Percentiles rank a stretch among this genome's conserved stretches.
Conservation (phyloP, 768 basidiomycete genomes). For the Lyophyllum decastes region DNA sequence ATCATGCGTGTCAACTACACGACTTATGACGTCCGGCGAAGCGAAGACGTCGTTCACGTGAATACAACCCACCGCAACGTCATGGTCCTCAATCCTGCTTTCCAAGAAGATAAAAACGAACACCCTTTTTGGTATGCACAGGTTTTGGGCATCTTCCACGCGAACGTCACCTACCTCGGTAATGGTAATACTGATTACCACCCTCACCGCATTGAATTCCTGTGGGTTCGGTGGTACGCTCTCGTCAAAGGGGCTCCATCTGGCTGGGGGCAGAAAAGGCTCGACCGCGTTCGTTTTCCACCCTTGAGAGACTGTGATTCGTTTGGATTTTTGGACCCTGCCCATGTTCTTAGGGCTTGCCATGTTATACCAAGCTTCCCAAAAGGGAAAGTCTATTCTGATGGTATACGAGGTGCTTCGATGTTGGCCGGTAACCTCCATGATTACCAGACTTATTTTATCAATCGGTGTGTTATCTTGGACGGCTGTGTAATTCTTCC, state of each 20-base stretch:
- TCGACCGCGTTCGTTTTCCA: slow-evolving; percentile 23
- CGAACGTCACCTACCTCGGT: slow-evolving; percentile 18
- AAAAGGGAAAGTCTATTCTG: not conserved
- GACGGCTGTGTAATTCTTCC: too few species aligned
- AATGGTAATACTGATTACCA: not conserved
- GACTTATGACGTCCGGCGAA: slow-evolving; percentile 26
- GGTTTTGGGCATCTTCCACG: slow-evolving; percentile 29
- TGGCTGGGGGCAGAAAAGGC: not conserved
- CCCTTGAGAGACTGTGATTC: slow-evolving; percentile 16
- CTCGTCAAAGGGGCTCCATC: slow-evolving; percentile 3
- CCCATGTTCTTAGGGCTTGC: slow-evolving; percentile 24
- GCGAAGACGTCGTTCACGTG: slow-evolving; percentile 22
- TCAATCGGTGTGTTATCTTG: slow-evolving; percentile 25
- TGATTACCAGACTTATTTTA: slow-evolving; percentile 10
- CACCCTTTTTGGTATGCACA: slow-evolving; percentile 34
- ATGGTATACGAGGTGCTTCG: not conserved
- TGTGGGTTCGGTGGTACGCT: too few species aligned
- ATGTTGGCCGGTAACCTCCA: not conserved
- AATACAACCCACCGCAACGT: slow-evolving; percentile 12
- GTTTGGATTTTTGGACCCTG: slow-evolving; percentile 39
- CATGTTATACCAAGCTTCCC: slow-evolving; percentile 37
- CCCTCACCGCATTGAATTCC: not conserved
- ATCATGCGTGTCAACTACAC: slow-evolving; percentile 30
- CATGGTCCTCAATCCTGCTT: slow-evolving; percentile 22
- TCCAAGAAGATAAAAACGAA: not conserved